phyloP scores from a whole-genome alignment of 768 basidiomycete genomes.

The Boletus tylopilopsis region DNA sequence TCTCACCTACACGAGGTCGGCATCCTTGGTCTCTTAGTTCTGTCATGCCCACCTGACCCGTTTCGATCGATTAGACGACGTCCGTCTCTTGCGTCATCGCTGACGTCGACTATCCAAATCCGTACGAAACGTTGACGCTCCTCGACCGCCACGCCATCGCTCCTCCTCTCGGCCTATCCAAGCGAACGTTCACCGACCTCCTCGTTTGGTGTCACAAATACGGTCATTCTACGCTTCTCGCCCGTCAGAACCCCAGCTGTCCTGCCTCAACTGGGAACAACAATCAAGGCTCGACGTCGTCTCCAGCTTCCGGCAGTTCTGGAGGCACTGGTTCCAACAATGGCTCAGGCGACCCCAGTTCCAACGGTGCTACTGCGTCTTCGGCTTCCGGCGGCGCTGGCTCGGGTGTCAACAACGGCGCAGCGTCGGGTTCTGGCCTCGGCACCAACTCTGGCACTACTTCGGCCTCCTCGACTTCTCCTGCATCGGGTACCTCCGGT shows the following conservation, averaged over 20 bases:
- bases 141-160: constrained; percentile 18
- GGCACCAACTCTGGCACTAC: background rate
- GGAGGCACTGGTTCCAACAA: background rate
- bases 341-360: background rate
- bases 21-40: background rate
- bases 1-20: constrained; percentile 8
- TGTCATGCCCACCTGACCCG: background rate
- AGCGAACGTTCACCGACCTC: constrained; percentile 22
- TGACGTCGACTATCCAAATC: constrained; percentile 23
- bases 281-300: background rate
- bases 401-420: background rate
- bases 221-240: constrained; percentile 15
- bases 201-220: constrained; percentile 28
- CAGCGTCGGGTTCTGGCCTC: background rate
- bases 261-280: background rate
- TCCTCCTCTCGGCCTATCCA: constrained; percentile 24
- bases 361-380: background rate
- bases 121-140: constrained; percentile 20
- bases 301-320: background rate
- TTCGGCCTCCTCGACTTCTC: background rate
- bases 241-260: constrained; percentile 23
- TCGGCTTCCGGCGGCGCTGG: background rate
- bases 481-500: constrained; percentile 1
- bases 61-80: constrained; percentile 1
- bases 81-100: constrained; percentile 26